Base-by-base conservation (phyloP, 441 rosid species). In the Gossypium trilobum region DNA sequence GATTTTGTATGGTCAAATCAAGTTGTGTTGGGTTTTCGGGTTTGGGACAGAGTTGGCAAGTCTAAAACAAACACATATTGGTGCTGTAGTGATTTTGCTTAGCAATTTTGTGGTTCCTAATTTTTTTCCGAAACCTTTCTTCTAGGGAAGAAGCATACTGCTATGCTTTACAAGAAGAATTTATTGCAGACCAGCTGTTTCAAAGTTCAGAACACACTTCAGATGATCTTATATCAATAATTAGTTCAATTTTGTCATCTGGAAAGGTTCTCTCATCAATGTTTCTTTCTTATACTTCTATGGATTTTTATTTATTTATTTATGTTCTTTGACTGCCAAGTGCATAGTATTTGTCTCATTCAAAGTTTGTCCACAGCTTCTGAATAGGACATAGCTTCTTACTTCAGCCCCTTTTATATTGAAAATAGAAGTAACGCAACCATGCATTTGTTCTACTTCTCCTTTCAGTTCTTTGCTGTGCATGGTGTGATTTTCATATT, bases 111-210 rank as follows among this genome's bases (percentile, higher is more conserved):
- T 68, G 16, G 13, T 11, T 68, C 46, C 72, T 68, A 4, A 14
- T 68, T 52, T 48, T 54, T 22, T 11, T 20, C 29, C 22, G 8
- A 36, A 73, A 70, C 68, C 70, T 78, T 76, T 20, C 78, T 86
- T 63, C 46, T 68, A 93, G 99, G 97, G 89, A 95, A 78, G 92
- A 84, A 77, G 80, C 83, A 56, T 74, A 68, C 59, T 87, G 84
- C 78, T 93, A 90, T 87, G 82, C 88, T 77, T 75, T 88, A 82
- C 99, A 88, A 77, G 97, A 93, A 77, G 92, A 89, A 52, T 89
- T 89, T 81, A 85, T 93, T 72, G 89, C 97, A 58, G 98, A 95
- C 73, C 94, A 89, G 78, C 83, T 95, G 55, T 95, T 89, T 85
- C 90, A 90, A 77, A 86, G 85, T 84, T 82, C 92, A 64, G 89